Evolutionary conservation across 2,329 filamentous ascomycete species (phyloP), one percentile per base, ranked within the genome.

Genomic region (Calonectria pseudoreteaudii): DNA sequence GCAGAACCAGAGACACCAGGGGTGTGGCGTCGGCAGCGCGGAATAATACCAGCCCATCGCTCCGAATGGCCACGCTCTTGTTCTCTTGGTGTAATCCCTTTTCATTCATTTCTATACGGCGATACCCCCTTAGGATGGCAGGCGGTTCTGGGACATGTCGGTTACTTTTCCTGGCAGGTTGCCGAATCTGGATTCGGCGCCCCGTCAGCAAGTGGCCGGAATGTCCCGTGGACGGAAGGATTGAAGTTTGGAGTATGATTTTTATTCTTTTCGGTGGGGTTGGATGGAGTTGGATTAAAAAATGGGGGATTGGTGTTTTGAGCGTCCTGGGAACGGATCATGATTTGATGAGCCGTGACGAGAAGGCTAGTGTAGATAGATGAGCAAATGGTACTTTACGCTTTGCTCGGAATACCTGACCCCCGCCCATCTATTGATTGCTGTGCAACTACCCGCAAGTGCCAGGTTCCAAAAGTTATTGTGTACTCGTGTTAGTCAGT

Each of bases 121-220:
- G 82, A 84, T 84, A 84, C 82, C 82, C 82, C 78, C 77, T 83
- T 76, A 73, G 74, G 74, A 80, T 62, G 74, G 70, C 64, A 73
- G 79, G 79, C 76, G 78, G 74, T 77, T 71, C 74, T 41, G 64
- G 64, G 75, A 60, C 64, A 44, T 41, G 31, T 53, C 52, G 14
- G 47, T 53, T 58, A 44, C 26, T 38, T n/a, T 20, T 16, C 49
- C 38, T 60, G 36, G 53, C 23, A 28, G 26, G 56, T 5, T 38
- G 49, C 38, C 16, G 36, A 30, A 28, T 60, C 65, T 58, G 41
- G 66, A 62, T 23, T 62, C 28, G 31, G n/a, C 38, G 11, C 31
- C 23, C 36, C n/a, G 60, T 38, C 34, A 31, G 49, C 36, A 26
- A 14, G 28, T 5, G 7, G 53, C 26, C 10, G 23, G 38, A 62